A percentile compares a stretch with the other conserved stretches of the same genome.
Conservation (phyloP, 169 alveolate genomes). For the Babesia ovis region DNA sequence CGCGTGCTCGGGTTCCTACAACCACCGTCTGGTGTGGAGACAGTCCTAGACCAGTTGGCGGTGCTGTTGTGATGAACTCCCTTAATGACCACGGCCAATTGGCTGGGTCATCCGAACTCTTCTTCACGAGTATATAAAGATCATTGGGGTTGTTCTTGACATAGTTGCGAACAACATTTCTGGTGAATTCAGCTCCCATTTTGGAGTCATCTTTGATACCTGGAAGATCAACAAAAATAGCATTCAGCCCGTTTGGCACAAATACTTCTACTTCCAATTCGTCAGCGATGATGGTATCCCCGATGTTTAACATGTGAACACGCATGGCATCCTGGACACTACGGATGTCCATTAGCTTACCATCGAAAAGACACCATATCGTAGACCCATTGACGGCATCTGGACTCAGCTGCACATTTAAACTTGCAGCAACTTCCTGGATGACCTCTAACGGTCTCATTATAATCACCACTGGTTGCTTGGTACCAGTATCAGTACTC, state of each 20-base stretch:
- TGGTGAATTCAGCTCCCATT: slow-evolving; percentile 84
- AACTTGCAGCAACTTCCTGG: slow-evolving; percentile 19
- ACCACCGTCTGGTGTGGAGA: slow-evolving; percentile 83
- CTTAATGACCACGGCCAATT: slow-evolving; percentile 87
- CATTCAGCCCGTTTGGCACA: slow-evolving; percentile 85
- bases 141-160: slow-evolving; percentile 87
- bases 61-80: slow-evolving; percentile 80
- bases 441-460: slow-evolving; percentile 72
- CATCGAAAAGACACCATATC: slow-evolving; percentile 61
- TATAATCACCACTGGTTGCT: slow-evolving; percentile 86
- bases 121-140: slow-evolving; percentile 83
- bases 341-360: slow-evolving; percentile 69
- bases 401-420: slow-evolving; percentile 1
- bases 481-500: slow-evolving; percentile 87
- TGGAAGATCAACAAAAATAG: slow-evolving; percentile 88
- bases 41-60: slow-evolving; percentile 85
- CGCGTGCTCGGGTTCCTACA: slow-evolving; percentile 88
- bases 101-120: slow-evolving; percentile 88
- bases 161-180: slow-evolving; percentile 83
- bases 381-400: neutral
- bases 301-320: slow-evolving; percentile 75
- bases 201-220: slow-evolving; percentile 89
- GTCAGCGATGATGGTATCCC: slow-evolving; percentile 72
- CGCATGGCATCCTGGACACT: slow-evolving; percentile 83
- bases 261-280: slow-evolving; percentile 85